Evolutionary conservation across 2,329 filamentous ascomycete species (phyloP), one percentile per base, ranked within the genome.

Genomic region (Xylariaceae sp.): DNA sequence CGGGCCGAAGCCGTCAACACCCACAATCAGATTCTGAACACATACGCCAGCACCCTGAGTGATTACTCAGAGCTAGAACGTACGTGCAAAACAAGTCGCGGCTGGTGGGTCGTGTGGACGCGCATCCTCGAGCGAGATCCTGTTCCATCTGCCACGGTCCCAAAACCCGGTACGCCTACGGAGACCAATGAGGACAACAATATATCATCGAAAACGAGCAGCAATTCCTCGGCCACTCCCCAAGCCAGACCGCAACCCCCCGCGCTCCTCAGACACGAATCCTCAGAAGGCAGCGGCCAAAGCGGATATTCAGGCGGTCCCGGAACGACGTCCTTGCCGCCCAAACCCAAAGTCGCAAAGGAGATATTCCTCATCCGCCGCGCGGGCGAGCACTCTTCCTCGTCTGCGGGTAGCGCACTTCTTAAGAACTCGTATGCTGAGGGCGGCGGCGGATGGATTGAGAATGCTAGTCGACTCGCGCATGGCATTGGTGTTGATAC

Each of bases 401-500:
- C 67, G 27, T 12, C n/a, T n/a, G n/a, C n/a, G n/a, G n/a, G n/a
- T n/a, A n/a, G n/a, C n/a, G n/a, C n/a, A n/a, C n/a, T n/a, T n/a
- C n/a, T n/a, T 4, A 32, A 16, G 27, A 32, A 32, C 5, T 8
- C 27, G 12, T 34, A 48, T 50, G 25, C 48, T 55, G 14, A 64
- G 69, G 25, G 64, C 65, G 20, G 55, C 67, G 22, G 66, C 37
- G 58, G 73, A 45, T 69, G 78, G 72, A 57, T 74, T 36, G 77
- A 76, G 20, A 79, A 79, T 3, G 77, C 82, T 2, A 76, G 74
- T 17, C 76, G 76, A 44, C 64, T 89, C 53, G 81, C 79, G 0
- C 82, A 87, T 58, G 86, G 86, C 0, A 88, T 91, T 52, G 86
- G 86, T 0, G 75, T 90, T 25, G 86, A 91, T 69, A 88, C 86